A percentile compares a stretch with the other conserved stretches of the same genome.
These are phyloP conservation scores for Chlamydomonas incerta DNA, from an alignment of 139 green algal genomes.

Conservation along the genomic window DNA sequence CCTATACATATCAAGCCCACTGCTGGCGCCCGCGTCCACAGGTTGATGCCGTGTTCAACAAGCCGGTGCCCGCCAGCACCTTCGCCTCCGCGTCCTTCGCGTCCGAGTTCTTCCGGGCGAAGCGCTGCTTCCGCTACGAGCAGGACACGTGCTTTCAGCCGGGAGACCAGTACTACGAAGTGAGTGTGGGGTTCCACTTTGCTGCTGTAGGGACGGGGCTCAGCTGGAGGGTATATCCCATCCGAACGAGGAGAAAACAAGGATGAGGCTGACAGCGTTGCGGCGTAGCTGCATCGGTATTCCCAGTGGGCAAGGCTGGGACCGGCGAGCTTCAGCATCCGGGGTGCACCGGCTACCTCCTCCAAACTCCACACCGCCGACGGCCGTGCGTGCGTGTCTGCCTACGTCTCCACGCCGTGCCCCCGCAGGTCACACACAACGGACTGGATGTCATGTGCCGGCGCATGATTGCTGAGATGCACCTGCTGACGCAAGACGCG, in stretches of 20 bases:
- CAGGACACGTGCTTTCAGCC: background rate
- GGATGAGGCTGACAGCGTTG: no score
- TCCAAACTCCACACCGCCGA: no score
- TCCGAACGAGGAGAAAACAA: no score
- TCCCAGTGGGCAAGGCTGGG: no score
- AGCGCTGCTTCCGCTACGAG: constrained; percentile 5
- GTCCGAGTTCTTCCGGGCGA: background rate
- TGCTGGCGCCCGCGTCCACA: background rate
- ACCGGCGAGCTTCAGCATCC: no score
- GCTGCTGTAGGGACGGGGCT: no score
- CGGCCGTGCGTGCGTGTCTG: background rate
- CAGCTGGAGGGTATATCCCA: no score
- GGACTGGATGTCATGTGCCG: constrained; percentile 43
- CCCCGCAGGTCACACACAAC: constrained; percentile 37
- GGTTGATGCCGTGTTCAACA: background rate
- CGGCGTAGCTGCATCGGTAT: no score
- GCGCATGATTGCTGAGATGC: constrained; percentile 33
- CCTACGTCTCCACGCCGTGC: background rate
- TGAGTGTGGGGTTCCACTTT: no score
- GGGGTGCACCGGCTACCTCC: no score
- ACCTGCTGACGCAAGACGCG: constrained; percentile 27
- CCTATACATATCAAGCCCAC: no score
- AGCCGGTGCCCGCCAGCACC: background rate
- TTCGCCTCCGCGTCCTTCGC: constrained; percentile 6
- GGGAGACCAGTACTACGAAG: constrained; percentile 5